Percentiles rank a stretch among this genome's conserved stretches.
phyloP scores from a whole-genome alignment of 1,284 basidiomycete species.

The Heterobasidion occidentale region DNA sequence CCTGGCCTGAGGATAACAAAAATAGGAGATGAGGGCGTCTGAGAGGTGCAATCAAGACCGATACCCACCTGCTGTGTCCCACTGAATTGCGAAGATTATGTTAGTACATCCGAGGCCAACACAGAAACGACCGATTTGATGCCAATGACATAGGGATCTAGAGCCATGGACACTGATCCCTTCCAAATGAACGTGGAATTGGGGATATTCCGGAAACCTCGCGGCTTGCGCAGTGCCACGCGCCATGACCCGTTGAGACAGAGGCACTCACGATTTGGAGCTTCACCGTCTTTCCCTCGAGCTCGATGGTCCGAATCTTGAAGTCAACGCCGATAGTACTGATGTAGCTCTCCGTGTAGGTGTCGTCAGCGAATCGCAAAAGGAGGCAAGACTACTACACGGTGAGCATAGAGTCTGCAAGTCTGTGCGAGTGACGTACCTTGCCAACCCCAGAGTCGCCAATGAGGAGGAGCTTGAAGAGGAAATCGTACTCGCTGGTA shows the following conservation, averaged over 20 bases:
- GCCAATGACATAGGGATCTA: background rate
- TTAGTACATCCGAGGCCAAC: slow-evolving; percentile 1
- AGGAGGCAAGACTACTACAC: slow-evolving; percentile 86
- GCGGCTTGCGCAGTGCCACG: background rate
- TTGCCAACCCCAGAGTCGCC: slow-evolving; percentile 97
- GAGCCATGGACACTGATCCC: too few relatives aligned
- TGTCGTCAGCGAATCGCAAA: slow-evolving; percentile 98
- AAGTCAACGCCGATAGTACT: slow-evolving; percentile 99
- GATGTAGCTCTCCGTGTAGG: slow-evolving; percentile 99
- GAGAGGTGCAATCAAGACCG: slow-evolving; percentile 11
- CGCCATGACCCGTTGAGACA: background rate
- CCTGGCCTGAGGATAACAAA: slow-evolving; percentile 57
- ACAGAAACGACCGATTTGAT: background rate
- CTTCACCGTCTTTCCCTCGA: slow-evolving; percentile 99
- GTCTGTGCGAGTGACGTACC: slow-evolving; percentile 34
- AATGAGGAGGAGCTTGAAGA: slow-evolving; percentile 93
- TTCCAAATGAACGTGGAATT: too few relatives aligned
- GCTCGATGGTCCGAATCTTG: slow-evolving; percentile 99
- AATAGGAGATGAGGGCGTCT: slow-evolving; percentile 1
- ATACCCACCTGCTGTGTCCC: slow-evolving; percentile 83
- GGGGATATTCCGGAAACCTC: too few relatives aligned
- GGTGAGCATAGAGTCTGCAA: background rate
- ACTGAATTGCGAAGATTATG: slow-evolving; percentile 40
- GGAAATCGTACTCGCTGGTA: slow-evolving; percentile 93
- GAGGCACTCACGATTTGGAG: slow-evolving; percentile 87